Evolutionary conservation across 129 eudicot genomes (phyloP), one percentile per base, ranked within the genome.

Genomic region (Saposhnikovia divaricata): DNA sequence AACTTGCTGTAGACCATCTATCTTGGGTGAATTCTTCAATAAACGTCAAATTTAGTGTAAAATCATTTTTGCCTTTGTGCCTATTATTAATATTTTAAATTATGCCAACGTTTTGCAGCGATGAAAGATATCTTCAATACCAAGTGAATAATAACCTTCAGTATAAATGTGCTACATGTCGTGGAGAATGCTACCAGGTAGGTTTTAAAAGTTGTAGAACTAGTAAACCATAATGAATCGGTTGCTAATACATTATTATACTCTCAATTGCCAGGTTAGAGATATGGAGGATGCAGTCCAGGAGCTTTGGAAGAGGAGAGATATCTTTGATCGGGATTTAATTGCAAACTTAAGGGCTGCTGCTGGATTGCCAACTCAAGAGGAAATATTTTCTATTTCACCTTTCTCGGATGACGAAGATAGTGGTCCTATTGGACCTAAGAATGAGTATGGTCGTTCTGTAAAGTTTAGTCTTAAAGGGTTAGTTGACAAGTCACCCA

Each of bases 401-500:
- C 98, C 98, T 65, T 96, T 89, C 83, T 90, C 99, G 23, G 99
- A 96, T 78, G 96, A 92, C 68, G 99, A 96, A 82, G 97, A 96
- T 48, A 85, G 77, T 77, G 90, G 82, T 43, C 95, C 94, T 44
- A 72, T 53, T 59, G 78, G 78, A 18, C 53, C 83, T 75, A 92
- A 89, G 85, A 92, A 82, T 82, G 97, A 92, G 23, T 85, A 84
- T 74, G 90, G 93, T 1, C 96, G 95, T 75, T 88, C 96, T 3
- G 42, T 91, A 59, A 95, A 86, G 87, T 89, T 95, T 61, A 90
- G 97, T 50, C 88, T 92, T 19, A 92, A 92, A 87, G 97, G 93
- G 66, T 50, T 86, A 43, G 88, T 83, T 75, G 96, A 90, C 45
- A 87, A 84, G 75, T 90, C 97, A 39, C 97, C 97, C 18, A 86